Percentiles rank a stretch among this genome's conserved stretches.
Evolutionary conservation across 345 rosid genomes (phyloP).

Genomic region (Populus ilicifolia): DNA sequence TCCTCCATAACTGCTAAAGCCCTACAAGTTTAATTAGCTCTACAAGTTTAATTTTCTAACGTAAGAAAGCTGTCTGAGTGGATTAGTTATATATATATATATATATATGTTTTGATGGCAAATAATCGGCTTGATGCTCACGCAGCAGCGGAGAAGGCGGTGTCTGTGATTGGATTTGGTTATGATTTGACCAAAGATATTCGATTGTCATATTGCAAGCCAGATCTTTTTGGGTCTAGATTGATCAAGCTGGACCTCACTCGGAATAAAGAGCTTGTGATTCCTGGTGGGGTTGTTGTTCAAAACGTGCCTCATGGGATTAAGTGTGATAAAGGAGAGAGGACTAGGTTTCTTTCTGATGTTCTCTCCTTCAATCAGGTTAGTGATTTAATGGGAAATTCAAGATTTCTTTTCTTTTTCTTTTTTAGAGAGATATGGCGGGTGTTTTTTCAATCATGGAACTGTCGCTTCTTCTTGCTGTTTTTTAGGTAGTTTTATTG

Average conservation of each 20-base stretch:
- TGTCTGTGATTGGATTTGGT: slow-evolving; percentile 80
- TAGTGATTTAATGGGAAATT: background rate
- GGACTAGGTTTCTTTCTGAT: slow-evolving; percentile 73
- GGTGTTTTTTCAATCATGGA: background rate
- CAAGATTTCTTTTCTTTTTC: background rate
- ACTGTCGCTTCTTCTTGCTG: background rate
- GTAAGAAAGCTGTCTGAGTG: background rate
- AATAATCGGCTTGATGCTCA: slow-evolving; percentile 51
- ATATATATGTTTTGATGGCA: slow-evolving; percentile 32
- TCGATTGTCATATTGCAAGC: slow-evolving; percentile 56
- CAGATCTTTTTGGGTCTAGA: slow-evolving; percentile 46
- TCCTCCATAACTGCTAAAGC: background rate
- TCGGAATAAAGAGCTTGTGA: slow-evolving; percentile 45
- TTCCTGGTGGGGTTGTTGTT: slow-evolving; percentile 81
- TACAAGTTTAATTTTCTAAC: background rate
- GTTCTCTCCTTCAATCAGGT: slow-evolving; percentile 87
- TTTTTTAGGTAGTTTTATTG: too few relatives aligned
- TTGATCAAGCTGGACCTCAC: slow-evolving; percentile 51
- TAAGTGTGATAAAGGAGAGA: slow-evolving; percentile 94
- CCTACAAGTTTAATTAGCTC: background rate
- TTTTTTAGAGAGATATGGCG: background rate
- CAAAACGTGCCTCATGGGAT: slow-evolving; percentile 53
- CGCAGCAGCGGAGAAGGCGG: slow-evolving; percentile 80
- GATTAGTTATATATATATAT: background rate
- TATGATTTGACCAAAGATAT: slow-evolving; percentile 61